Conservation (phyloP, 2,329 filamentous ascomycete species). For the Ophiosphaerella narmari region DNA sequence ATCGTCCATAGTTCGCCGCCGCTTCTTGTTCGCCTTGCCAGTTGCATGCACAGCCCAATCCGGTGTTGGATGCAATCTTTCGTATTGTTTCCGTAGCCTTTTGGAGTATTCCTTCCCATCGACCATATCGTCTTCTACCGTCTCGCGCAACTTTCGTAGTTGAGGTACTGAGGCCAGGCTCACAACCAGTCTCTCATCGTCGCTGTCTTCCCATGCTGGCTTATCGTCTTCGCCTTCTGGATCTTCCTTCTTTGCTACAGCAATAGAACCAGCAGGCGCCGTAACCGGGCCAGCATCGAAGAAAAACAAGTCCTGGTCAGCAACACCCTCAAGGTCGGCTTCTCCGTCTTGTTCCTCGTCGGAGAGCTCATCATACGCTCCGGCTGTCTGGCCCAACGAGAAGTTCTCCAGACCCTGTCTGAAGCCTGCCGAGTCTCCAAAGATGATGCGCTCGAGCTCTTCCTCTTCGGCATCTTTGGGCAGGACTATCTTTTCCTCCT, state of each 20-base stretch:
- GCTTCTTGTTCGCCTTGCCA: conserved; percentile 51
- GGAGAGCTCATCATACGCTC: conserved; percentile 31
- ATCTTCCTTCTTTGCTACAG: conserved; percentile 47
- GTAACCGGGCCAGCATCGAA: conserved; percentile 68
- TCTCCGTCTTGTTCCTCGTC: conserved; percentile 55
- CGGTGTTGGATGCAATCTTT: conserved; percentile 64
- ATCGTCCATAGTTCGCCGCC: conserved; percentile 50
- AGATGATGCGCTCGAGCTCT: conserved; percentile 84
- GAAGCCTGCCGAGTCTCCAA: conserved; percentile 86
- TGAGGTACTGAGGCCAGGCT: conserved; percentile 78
- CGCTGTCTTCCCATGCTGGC: conserved; percentile 89
- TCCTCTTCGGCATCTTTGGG: conserved; percentile 83
- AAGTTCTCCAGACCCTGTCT: conserved; percentile 70
- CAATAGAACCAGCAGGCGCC: conserved; percentile 47
- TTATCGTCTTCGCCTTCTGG: conserved; percentile 48
- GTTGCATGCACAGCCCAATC: conserved; percentile 62
- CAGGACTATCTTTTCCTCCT: conserved; percentile 28
- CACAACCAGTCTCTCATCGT: conserved; percentile 84
- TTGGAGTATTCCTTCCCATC: conserved; percentile 83
- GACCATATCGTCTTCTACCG: conserved; percentile 83
- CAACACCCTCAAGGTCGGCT: conserved; percentile 63
- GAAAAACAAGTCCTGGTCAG: conserved; percentile 85
- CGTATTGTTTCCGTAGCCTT: conserved; percentile 78
- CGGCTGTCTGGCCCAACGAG: conserved; percentile 49
- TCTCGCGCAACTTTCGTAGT: conserved; percentile 79